A percentile compares a stretch with the other conserved stretches of the same genome.
These are phyloP conservation scores for Onygenales sp. DNA, from an alignment of 2,329 filamentous ascomycete species.

Conservation along the genomic window DNA sequence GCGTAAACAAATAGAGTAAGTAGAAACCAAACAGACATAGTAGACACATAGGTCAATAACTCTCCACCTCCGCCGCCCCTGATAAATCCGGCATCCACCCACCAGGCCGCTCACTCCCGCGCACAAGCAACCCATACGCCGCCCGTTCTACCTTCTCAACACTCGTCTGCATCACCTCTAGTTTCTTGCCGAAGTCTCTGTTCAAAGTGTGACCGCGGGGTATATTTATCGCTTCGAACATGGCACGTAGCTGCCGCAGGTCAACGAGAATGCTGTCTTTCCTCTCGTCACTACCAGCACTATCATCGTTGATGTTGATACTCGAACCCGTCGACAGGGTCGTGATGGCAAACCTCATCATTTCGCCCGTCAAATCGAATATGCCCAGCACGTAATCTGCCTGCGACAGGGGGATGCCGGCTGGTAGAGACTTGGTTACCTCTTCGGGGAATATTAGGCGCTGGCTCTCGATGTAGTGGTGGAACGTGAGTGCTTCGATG, in stretches of 20 bases:
- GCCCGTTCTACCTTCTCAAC: constrained; percentile 91
- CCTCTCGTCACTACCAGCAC: constrained; percentile 12
- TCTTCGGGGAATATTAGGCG: constrained; percentile 60
- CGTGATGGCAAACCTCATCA: constrained; percentile 94
- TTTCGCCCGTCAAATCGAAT: constrained; percentile 88
- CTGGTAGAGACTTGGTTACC: constrained; percentile 36
- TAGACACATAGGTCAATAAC: constrained; percentile 20
- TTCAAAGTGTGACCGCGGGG: constrained; percentile 43
- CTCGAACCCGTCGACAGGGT: constrained; percentile 62
- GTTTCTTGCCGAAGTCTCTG: constrained; percentile 65
- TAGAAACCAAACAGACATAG: neutral
- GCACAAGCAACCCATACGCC: constrained; percentile 76
- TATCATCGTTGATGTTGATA: constrained; percentile 16
- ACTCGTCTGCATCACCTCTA: constrained; percentile 74
- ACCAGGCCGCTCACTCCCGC: constrained; percentile 78
- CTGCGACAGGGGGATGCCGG: constrained; percentile 56
- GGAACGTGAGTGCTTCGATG: constrained; percentile 82
- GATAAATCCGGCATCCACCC: constrained; percentile 81
- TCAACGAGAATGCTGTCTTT: constrained; percentile 67
- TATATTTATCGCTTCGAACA: constrained; percentile 64
- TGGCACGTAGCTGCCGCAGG: constrained; percentile 65
- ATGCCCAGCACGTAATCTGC: constrained; percentile 86
- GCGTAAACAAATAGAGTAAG: neutral
- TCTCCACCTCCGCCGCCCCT: constrained; percentile 30
- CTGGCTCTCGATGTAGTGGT: constrained; percentile 75